Conservation (phyloP, 352 stramenopile species). For the Phytopythium kandeliae region DNA sequence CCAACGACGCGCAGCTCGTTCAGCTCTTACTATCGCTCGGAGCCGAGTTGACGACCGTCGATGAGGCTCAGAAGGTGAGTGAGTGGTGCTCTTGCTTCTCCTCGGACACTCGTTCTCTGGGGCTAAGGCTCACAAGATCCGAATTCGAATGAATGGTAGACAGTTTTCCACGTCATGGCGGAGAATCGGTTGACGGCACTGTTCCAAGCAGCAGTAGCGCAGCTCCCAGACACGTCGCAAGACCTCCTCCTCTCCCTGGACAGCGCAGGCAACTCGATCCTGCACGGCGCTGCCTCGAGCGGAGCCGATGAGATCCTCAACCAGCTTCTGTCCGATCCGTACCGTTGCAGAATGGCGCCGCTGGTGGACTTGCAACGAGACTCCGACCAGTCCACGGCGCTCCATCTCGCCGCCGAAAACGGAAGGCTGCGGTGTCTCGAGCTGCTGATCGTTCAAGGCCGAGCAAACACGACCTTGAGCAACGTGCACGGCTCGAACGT, state of each 20-base stretch:
- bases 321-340: slow-evolving; percentile 11
- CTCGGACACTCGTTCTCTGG: not conserved
- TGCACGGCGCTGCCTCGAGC: slow-evolving; percentile 38
- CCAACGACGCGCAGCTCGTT: slow-evolving; percentile 33
- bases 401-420: slow-evolving; percentile 41
- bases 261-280: slow-evolving; percentile 27
- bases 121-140: not conserved
- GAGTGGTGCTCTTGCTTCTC: not conserved
- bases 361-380: slow-evolving; percentile 34
- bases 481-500: slow-evolving; percentile 39
- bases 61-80: slow-evolving; percentile 29
- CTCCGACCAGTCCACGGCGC: slow-evolving; percentile 27
- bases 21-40: slow-evolving; percentile 32
- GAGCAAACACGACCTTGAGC: slow-evolving; percentile 17
- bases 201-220: slow-evolving; percentile 24
- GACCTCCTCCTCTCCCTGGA: slow-evolving; percentile 29
- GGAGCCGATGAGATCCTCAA: slow-evolving; percentile 33
- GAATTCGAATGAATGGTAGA: slow-evolving; percentile 9
- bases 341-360: slow-evolving; percentile 9
- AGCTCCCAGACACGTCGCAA: slow-evolving; percentile 15
- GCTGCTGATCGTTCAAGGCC: slow-evolving; percentile 24
- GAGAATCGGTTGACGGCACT: slow-evolving; percentile 33
- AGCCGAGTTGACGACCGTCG: slow-evolving; percentile 24
- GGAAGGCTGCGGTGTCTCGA: slow-evolving; percentile 36
- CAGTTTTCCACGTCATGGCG: slow-evolving; percentile 39